phyloP scores from a whole-genome alignment of 2,329 filamentous ascomycete genomes.

The Calonectria ilicicola region DNA sequence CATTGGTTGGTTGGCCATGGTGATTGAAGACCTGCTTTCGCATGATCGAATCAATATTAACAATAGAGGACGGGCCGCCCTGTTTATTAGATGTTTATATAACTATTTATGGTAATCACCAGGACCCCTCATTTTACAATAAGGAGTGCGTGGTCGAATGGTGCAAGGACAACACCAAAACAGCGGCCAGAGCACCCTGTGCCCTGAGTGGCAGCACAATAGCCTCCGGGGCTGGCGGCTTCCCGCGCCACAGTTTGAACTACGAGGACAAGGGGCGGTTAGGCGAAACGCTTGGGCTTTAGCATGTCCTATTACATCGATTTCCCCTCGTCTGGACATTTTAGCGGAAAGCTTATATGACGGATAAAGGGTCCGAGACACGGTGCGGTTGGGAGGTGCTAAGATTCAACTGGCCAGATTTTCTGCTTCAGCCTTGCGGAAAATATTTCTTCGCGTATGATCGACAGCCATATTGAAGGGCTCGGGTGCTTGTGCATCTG shows the following conservation, averaged over 20 bases:
- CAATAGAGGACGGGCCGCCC: background rate
- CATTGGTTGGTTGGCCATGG: background rate
- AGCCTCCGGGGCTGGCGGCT: too few relatives aligned
- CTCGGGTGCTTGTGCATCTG: background rate
- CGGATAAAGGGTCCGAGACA: background rate
- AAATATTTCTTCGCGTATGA: background rate
- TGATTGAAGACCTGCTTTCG: background rate
- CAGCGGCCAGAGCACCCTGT: background rate
- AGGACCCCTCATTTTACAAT: too few relatives aligned
- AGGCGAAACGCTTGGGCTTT: background rate
- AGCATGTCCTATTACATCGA: background rate
- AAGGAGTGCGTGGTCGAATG: background rate
- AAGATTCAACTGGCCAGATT: background rate
- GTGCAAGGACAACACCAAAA: background rate
- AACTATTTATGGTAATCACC: background rate
- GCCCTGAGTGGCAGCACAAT: background rate
- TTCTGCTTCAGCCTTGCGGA: background rate
- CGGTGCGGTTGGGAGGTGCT: background rate
- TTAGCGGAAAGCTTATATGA: slow-evolving; percentile 1
- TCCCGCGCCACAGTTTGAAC: background rate
- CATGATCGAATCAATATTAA: background rate
- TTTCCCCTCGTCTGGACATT: background rate
- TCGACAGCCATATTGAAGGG: background rate
- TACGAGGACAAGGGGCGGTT: background rate
- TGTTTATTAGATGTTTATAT: background rate